phyloP scores from a whole-genome alignment of 257 asterid species.

The Gentiana straminea region DNA sequence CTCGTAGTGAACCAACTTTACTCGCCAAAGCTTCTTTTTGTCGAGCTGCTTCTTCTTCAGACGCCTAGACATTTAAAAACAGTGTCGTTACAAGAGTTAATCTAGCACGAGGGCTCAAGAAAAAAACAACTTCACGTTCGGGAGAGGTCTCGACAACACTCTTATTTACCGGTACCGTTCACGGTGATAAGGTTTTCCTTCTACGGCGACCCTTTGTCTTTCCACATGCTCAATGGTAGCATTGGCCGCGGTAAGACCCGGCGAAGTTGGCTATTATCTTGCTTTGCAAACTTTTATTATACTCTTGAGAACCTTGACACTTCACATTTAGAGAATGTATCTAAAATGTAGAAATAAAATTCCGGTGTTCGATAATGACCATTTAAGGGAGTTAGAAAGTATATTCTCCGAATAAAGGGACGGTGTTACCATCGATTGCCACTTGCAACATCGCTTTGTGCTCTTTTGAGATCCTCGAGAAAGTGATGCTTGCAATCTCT shows the following conservation, averaged over 20 bases:
- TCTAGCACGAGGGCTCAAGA: too few species aligned
- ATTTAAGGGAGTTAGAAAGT: neutral
- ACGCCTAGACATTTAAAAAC: constrained; percentile 22
- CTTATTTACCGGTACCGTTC: constrained; percentile 29
- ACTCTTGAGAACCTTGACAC: constrained; percentile 71
- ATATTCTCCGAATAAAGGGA: neutral
- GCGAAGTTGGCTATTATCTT: constrained; percentile 75
- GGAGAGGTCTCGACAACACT: neutral
- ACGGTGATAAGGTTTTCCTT: constrained; percentile 72
- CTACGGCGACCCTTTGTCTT: constrained; percentile 62
- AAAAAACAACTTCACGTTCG: too few species aligned
- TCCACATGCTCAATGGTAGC: constrained; percentile 68
- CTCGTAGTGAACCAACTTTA: constrained; percentile 63
- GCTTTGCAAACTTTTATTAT: constrained; percentile 79
- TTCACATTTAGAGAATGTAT: constrained; percentile 63
- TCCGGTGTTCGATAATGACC: neutral
- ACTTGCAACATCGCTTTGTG: constrained; percentile 47
- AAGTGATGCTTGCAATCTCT: constrained; percentile 56
- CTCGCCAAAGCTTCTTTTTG: constrained; percentile 61
- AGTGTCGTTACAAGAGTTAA: too few species aligned
- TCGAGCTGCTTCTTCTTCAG: constrained; percentile 61
- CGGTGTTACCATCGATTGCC: constrained; percentile 57
- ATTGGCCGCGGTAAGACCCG: constrained; percentile 52
- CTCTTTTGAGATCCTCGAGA: constrained; percentile 68
- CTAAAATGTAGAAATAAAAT: constrained; percentile 23